Base-by-base conservation (phyloP, 305 asterid species). In the Fraxinus latifolia region DNA sequence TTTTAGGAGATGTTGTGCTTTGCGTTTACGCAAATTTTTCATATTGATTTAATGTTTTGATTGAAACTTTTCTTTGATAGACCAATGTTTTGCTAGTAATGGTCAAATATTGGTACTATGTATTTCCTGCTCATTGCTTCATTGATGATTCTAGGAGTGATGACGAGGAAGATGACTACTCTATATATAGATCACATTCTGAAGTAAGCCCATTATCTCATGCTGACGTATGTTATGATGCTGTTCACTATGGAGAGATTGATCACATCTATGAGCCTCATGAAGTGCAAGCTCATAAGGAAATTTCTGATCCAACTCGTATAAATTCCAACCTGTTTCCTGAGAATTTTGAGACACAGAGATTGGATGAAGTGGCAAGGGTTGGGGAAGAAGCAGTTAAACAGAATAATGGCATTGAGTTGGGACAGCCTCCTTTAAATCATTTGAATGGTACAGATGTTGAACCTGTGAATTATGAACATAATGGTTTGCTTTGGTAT, bases 401-500 rank as follows among this genome's bases (percentile, higher is more conserved):
- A 33, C 87, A 84, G 80, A 82, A 53, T 79, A 76, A 84, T 82
- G 83, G 84, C 79, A 78, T 77, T 72, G 79, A 74, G 27, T 78
- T 72, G 72, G 89, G 83, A 80, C 74, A 81, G 55, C 72, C 84
- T 81, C 74, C 90, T 80, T 44, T 84, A 44, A 72, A 81, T 79
- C 89, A 58, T 83, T 80, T 77, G 84, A 84, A 85, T 83, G 91
- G 47, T 80, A 87, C 78, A 29, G 90, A 86, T 77, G 29, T 81
- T 83, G 94, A 88, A 79, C 83, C 91, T 50, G 89, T 93, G 82
- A 97, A 93, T 86, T 91, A 88, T 84, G 97, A 92, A 79, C 89
- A 88, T 82, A 91, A 90, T 87, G 86, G 79, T 75, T 86, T 85
- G 78, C 88, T 93, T 79, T 93, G 97, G 97, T 83, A 90, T 75